Conservation (phyloP, 2,329 filamentous ascomycete species). For the Fusarium chaquense region DNA sequence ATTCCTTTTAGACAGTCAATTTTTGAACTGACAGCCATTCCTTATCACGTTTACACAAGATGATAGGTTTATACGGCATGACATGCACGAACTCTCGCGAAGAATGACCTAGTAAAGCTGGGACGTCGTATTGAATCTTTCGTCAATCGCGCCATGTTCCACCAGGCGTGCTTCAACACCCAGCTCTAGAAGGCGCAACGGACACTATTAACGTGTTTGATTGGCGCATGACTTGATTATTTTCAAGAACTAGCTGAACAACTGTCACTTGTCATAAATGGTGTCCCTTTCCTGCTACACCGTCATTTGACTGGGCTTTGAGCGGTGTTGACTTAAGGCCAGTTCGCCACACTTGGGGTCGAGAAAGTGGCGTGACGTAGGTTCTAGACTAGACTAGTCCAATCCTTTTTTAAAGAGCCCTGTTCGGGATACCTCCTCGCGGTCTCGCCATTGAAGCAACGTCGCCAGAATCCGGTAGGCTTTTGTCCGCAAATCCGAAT, state of each 20-base stretch:
- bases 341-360: too few species aligned
- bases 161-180: neutral
- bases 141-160: neutral
- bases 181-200: neutral
- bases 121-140: neutral
- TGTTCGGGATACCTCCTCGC: neutral
- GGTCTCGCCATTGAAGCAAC: slow-evolving; percentile 33
- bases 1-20: neutral
- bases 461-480: slow-evolving; percentile 20
- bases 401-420: neutral
- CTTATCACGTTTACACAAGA: neutral
- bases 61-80: neutral
- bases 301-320: neutral
- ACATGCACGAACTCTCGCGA: neutral
- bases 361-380: neutral
- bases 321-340: neutral
- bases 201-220: neutral
- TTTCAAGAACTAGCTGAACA: neutral
- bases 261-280: neutral
- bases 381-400: neutral
- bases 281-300: neutral
- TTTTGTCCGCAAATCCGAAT: slow-evolving; percentile 37
- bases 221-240: neutral
- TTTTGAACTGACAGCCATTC: too few species aligned
- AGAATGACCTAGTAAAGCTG: neutral